These are phyloP conservation scores for Scalesia atractyloides DNA, from an alignment of 129 eudicot species.

Conservation along the genomic window DNA sequence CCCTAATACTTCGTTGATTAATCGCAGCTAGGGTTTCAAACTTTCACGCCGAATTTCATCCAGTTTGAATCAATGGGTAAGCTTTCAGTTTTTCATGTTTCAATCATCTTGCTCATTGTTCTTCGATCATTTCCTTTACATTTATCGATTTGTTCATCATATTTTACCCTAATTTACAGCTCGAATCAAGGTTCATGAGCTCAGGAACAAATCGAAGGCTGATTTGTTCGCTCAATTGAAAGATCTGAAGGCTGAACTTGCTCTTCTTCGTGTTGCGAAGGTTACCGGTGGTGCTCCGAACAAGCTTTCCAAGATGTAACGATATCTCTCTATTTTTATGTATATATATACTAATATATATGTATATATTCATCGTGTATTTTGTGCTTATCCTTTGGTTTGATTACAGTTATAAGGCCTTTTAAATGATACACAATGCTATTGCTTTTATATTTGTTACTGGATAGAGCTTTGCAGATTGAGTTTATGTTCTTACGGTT, in stretches of 20 bases:
- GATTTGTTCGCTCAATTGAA: constrained; percentile 63
- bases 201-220: constrained; percentile 51
- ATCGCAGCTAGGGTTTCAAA: constrained; percentile 31
- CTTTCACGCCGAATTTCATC: constrained; percentile 17
- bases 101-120: background rate
- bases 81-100: constrained; percentile 1
- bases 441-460: no score
- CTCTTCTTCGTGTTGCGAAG: constrained; percentile 75
- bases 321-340: background rate
- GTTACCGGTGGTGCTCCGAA: constrained; percentile 86
- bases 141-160: background rate
- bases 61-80: constrained; percentile 35
- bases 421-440: no score
- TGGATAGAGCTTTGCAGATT: no score
- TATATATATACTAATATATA: background rate
- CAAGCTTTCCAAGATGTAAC: constrained; percentile 71
- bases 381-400: no score
- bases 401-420: no score
- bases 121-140: background rate
- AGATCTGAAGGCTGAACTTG: constrained; percentile 70
- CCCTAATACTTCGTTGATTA: constrained; percentile 12
- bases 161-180: constrained; percentile 24
- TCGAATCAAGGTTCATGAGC: constrained; percentile 63
- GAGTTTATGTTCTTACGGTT: no score
- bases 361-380: background rate